Base-by-base conservation (phyloP, 805 yeast species). In the Priceomyces fermenticarens region DNA sequence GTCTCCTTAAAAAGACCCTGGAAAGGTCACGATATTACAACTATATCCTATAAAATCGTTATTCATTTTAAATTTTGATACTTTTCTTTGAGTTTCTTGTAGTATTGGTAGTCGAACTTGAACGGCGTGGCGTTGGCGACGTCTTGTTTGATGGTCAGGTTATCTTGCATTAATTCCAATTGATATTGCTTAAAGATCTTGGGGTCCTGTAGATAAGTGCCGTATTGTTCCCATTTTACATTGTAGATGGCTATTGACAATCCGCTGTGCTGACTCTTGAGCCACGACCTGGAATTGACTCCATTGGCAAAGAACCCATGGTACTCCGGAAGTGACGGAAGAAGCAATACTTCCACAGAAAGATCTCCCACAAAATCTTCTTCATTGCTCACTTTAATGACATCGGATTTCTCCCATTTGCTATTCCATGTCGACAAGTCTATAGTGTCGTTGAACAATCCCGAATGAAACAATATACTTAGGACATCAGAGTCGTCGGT, bases 401-500 rank as follows among this genome's bases (percentile, higher is more conserved):
- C 35, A 39, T 62, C 69, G 6, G 40, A 32, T 4, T 39, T 31
- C 2, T 38, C 51, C 71, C 70, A 66, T 3, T 43, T 39, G 7
- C 49, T 32, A 45, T 66, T 66, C 66, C 71, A 60, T 27, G 51
- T 54, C n/a, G 49, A 44, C 44, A 67, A 48, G 40, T 65, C 61
- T 2, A 63, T 38, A 3, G 38, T 57, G 10, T 71, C 57, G 39
- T 73, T 60, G 42, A 82, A 70, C 35, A 83, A 63, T 0, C 97
- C 97, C 45, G 81, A 67, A 53, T 93, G 98, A 46, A 79, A 75
- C 38, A 91, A 64, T 0, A 82, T 84, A 4, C 86, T 72, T 29
- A 91, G 72, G 2, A 90, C 66, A 59, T 91, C 96, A 1, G 96
- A 85, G 60, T 91, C 99, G 61, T 93, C 98, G 0, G 97, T 87